Evolutionary conservation across 2,329 filamentous ascomycete species (phyloP).

Genomic region (Rutstroemia sp.): DNA sequence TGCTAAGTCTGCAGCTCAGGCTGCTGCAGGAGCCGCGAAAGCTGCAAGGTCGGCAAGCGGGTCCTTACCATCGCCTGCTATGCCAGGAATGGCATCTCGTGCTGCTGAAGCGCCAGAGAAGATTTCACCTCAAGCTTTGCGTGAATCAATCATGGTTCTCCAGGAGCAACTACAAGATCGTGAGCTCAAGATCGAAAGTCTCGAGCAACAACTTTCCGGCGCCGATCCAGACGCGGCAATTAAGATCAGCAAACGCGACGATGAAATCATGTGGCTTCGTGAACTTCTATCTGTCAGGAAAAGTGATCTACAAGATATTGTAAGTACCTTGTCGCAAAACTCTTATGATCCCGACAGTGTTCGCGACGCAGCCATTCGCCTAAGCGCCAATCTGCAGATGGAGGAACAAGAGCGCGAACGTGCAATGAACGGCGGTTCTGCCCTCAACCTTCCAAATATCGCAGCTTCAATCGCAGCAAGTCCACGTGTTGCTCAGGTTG

Average conservation of each 20-base stretch:
- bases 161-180: conserved; percentile 96
- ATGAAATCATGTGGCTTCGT: conserved; percentile 90
- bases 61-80: conserved; percentile 10
- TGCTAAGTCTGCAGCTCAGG: conserved; percentile 69
- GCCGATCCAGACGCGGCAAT: conserved; percentile 69
- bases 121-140: conserved; percentile 87
- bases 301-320: conserved; percentile 88
- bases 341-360: conserved; percentile 71
- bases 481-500: conserved; percentile 76
- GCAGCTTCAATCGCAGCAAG: conserved; percentile 60
- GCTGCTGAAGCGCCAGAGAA: conserved; percentile 61
- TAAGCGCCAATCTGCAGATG: conserved; percentile 95
- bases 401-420: conserved; percentile 93
- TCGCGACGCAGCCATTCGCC: conserved; percentile 83
- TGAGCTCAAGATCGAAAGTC: conserved; percentile 79
- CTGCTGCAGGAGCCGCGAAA: conserved; percentile 31
- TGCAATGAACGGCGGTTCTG: conserved; percentile 62
- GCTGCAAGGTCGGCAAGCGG: conserved; percentile 12
- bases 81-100: conserved; percentile 31
- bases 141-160: conserved; percentile 91
- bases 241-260: conserved; percentile 86
- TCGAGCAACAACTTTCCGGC: conserved; percentile 64
- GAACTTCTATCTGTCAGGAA: conserved; percentile 87
- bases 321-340: conserved; percentile 67
- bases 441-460: conserved; percentile 65